Evolutionary conservation across 2,329 filamentous ascomycete species (phyloP).

Genomic region (Verticillium tricorpus): DNA sequence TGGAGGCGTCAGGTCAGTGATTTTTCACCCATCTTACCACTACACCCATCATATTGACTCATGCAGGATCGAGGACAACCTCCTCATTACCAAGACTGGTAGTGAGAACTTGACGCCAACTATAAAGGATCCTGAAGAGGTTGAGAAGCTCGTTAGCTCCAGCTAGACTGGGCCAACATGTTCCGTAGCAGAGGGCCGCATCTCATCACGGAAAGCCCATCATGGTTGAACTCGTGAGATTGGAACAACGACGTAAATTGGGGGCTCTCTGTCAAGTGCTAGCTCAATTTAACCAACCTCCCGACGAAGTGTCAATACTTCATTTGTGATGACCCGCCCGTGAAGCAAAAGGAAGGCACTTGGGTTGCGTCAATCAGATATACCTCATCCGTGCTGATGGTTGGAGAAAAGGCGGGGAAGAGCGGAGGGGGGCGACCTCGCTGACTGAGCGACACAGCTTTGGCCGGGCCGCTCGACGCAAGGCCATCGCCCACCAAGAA

Average conservation of each 20-base stretch:
- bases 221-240: background rate
- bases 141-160: slow-evolving; percentile 44
- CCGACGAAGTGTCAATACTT: no score
- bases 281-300: no score
- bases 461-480: no score
- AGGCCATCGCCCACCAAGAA: no score
- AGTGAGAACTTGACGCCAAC: slow-evolving; percentile 70
- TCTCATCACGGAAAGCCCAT: no score
- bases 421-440: background rate
- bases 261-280: no score
- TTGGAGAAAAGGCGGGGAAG: background rate
- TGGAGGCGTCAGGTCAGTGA: slow-evolving; percentile 60
- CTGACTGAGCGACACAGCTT: background rate
- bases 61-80: slow-evolving; percentile 60
- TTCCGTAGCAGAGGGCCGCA: background rate
- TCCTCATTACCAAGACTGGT: slow-evolving; percentile 65
- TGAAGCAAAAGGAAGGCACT: no score
- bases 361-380: no score
- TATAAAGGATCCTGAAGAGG: slow-evolving; percentile 60
- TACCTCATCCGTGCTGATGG: no score
- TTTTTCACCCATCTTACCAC: slow-evolving; percentile 5
- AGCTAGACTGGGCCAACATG: slow-evolving; percentile 2
- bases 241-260: no score
- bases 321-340: no score
- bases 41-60: background rate